A percentile compares a stretch with the other conserved stretches of the same genome.
Conservation (phyloP, 352 stramenopile species). For the Pythium utonaiense region DNA sequence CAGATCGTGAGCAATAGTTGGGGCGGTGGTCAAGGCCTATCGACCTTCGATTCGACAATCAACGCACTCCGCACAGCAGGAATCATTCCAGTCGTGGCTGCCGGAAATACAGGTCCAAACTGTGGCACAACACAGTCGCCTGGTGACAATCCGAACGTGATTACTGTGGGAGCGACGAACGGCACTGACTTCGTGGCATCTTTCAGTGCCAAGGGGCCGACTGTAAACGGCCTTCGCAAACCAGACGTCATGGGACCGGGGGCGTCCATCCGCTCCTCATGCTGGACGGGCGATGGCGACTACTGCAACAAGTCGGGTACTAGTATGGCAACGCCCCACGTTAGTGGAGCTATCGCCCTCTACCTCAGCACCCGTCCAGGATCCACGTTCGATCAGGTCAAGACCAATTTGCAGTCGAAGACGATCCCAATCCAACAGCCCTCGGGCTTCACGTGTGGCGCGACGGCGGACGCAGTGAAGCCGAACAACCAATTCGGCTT, state of each 20-base stretch:
- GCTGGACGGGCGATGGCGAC: slow-evolving; percentile 36
- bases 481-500: slow-evolving; percentile 43
- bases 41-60: slow-evolving; percentile 42
- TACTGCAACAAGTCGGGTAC: slow-evolving; percentile 64
- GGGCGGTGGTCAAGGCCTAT: slow-evolving; percentile 44
- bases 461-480: slow-evolving; percentile 33
- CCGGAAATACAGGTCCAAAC: slow-evolving; percentile 47
- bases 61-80: slow-evolving; percentile 39
- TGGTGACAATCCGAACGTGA: slow-evolving; percentile 50
- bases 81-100: slow-evolving; percentile 58
- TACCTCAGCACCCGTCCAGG: slow-evolving; percentile 40
- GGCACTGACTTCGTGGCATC: slow-evolving; percentile 34
- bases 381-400: slow-evolving; percentile 39
- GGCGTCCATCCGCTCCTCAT: slow-evolving; percentile 40
- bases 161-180: slow-evolving; percentile 60
- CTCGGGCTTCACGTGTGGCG: slow-evolving; percentile 36
- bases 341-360: slow-evolving; percentile 49
- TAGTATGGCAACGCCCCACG: slow-evolving; percentile 64
- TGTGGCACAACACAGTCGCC: slow-evolving; percentile 51
- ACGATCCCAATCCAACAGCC: slow-evolving; percentile 27
- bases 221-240: slow-evolving; percentile 39
- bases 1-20: slow-evolving; percentile 72
- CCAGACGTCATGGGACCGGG: slow-evolving; percentile 54
- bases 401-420: slow-evolving; percentile 30
- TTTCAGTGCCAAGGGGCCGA: slow-evolving; percentile 57